Percentiles rank a stretch among this genome's conserved stretches.
Conservation (phyloP, 441 rosid genomes). For the Geranium incanum region DNA sequence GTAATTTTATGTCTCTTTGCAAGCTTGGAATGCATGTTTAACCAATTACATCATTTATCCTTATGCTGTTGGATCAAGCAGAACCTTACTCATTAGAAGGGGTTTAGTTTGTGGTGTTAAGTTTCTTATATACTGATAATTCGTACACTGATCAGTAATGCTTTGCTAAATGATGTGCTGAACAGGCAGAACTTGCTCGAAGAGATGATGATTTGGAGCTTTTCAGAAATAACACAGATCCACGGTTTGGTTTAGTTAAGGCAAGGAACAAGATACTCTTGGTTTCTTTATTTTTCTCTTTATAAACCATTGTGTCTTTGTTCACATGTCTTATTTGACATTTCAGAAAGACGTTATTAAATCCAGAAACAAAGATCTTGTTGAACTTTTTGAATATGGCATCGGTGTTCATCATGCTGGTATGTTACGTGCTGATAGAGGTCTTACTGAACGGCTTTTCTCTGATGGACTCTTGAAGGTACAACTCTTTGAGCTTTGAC, state of each 20-base stretch:
- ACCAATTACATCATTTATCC: not conserved
- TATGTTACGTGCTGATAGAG: constrained; percentile 91
- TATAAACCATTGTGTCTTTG: not conserved
- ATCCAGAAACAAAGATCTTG: constrained; percentile 95
- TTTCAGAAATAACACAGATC: constrained; percentile 60
- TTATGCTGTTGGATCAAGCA: not conserved
- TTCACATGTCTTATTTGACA: constrained; percentile 22
- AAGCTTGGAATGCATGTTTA: constrained; percentile 3
- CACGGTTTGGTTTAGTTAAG: constrained; percentile 62
- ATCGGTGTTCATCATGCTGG: constrained; percentile 97
- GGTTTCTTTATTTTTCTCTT: not conserved
- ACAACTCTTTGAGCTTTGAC: constrained; percentile 19
- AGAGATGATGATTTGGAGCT: constrained; percentile 55
- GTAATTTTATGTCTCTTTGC: not conserved
- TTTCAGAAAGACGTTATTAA: constrained; percentile 80
- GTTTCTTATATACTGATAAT: not conserved
- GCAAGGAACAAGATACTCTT: constrained; percentile 28
- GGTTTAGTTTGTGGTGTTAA: not conserved
- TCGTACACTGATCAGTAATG: not conserved
- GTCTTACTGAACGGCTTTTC: constrained; percentile 88
- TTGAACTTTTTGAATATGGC: constrained; percentile 69
- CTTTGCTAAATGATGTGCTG: constrained; percentile 19
- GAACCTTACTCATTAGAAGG: not conserved
- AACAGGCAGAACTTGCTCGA: constrained; percentile 80
- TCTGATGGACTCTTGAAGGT: constrained; percentile 92